Evolutionary conservation across 1,284 basidiomycete genomes (phyloP), one percentile per base, ranked within the genome.

Genomic region (Flammula alnicola): DNA sequence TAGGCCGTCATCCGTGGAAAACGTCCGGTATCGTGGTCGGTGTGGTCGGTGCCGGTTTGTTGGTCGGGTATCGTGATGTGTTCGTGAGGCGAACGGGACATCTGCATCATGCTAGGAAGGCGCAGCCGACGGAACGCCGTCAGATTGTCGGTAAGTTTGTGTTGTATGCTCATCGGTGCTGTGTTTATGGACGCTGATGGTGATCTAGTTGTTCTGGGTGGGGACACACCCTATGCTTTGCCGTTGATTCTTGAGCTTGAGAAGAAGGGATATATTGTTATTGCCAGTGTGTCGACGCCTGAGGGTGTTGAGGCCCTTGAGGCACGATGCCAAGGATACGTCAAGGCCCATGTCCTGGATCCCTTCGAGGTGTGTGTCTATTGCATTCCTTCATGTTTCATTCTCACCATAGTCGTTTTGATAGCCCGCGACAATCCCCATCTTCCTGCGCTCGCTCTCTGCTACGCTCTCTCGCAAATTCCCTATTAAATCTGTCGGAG

Each of bases 391-490:
- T 41, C 47, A 36, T 35, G 26, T 27, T 40, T 31, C 30, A 10
- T 16, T 26, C 30, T 40, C 44, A 38, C 20, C 30, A 17, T 32
- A 42, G 23, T 17, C 38, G 12, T 35, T n/a, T 52, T 23, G 50
- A 31, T 45, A 91, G 88, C 83, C 85, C 19, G 81, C 78, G 2
- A 85, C 84, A 9, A 75, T 90, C 36, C 77, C 84, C 1, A 75
- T 82, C 42, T 93, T 93, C 73, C 72, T 93, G 26, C 84, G 90
- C 42, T 91, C 88, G 2, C 71, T 93, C 33, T 76, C 83, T 4
- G 87, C 90, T 0, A 84, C 89, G 1, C 76, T 93, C 7, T 87
- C 87, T n/a, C 82, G 89, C 50, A 80, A 83, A 33, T 93, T 92
- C 71, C 91, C 91, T 3, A 78, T 91, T 56, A 84, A 80, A 31